A percentile compares a stretch with the other conserved stretches of the same genome.
These are phyloP conservation scores for Pseudozyma thailandica DNA, from an alignment of 1,284 basidiomycete genomes.

Conservation along the genomic window DNA sequence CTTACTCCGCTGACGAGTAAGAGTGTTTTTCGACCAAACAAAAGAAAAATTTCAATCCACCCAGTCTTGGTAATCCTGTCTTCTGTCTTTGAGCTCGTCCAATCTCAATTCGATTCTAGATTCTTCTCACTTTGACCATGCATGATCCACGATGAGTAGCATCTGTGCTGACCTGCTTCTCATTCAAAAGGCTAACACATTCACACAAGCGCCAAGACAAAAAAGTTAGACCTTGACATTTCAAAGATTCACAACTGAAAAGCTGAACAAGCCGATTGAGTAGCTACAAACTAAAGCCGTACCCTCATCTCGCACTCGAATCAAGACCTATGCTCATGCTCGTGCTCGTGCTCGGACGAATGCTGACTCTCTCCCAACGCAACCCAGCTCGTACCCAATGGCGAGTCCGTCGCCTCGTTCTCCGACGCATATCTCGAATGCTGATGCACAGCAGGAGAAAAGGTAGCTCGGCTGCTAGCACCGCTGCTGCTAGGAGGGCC, in stretches of 20 bases:
- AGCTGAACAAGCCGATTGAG: too few relatives aligned
- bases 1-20: slow-evolving; percentile 72
- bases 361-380: slow-evolving; percentile 40
- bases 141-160: too few relatives aligned
- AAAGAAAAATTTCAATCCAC: background rate
- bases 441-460: slow-evolving; percentile 26
- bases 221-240: too few relatives aligned
- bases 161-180: too few relatives aligned
- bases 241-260: too few relatives aligned
- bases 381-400: slow-evolving; percentile 49
- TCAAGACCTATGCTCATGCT: too few relatives aligned
- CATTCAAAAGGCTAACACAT: too few relatives aligned
- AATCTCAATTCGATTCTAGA: background rate
- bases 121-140: too few relatives aligned
- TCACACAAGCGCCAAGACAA: too few relatives aligned
- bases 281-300: too few relatives aligned
- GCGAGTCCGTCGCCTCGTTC: slow-evolving; percentile 33
- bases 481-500: slow-evolving; percentile 31
- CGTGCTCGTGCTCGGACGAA: background rate
- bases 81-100: background rate
- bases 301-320: too few relatives aligned
- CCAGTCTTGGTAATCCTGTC: background rate
- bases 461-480: slow-evolving; percentile 20
- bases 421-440: slow-evolving; percentile 23
- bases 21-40: background rate